phyloP scores from a whole-genome alignment of 208 protist species.

The Trypanosoma congolense region DNA sequence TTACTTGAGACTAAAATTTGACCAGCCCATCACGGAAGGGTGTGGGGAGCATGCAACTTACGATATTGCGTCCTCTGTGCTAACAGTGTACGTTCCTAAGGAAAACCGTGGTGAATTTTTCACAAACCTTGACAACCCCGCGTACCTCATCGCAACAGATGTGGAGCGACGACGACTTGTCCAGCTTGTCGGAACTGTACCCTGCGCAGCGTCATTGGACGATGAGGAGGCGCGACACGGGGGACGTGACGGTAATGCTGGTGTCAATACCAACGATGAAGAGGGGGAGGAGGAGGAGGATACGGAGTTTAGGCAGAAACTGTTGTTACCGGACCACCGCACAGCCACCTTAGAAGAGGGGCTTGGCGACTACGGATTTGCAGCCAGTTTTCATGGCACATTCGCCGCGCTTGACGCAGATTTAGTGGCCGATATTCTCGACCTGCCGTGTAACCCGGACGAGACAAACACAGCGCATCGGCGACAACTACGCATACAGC shows the following conservation, averaged over 20 bases:
- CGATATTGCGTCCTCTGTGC: constrained; percentile 59
- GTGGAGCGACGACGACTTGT: constrained; percentile 57
- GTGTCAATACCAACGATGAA: constrained; percentile 2
- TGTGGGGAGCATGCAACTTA: constrained; percentile 71
- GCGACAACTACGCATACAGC: constrained; percentile 33
- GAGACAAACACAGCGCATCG: constrained; percentile 41
- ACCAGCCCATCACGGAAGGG: constrained; percentile 70
- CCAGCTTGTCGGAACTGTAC: constrained; percentile 24
- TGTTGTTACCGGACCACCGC: not conserved
- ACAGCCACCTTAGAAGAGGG: not conserved
- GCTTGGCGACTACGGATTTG: constrained; percentile 75
- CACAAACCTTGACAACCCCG: constrained; percentile 79
- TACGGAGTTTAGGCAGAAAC: constrained; percentile 65
- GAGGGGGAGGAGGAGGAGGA: constrained; percentile 39
- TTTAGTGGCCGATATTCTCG: constrained; percentile 58
- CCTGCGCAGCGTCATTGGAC: not conserved
- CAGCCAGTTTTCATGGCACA: constrained; percentile 63
- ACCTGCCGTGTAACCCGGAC: constrained; percentile 42
- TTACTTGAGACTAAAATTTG: constrained; percentile 85
- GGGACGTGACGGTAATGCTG: too few species aligned
- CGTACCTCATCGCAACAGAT: constrained; percentile 80
- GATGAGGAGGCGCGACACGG: constrained; percentile 1
- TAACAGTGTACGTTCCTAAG: constrained; percentile 86
- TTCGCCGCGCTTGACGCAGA: constrained; percentile 58
- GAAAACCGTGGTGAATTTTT: constrained; percentile 57